phyloP scores from a whole-genome alignment of 306 rosid genomes.

The Amphicarpaea edgeworthii region DNA sequence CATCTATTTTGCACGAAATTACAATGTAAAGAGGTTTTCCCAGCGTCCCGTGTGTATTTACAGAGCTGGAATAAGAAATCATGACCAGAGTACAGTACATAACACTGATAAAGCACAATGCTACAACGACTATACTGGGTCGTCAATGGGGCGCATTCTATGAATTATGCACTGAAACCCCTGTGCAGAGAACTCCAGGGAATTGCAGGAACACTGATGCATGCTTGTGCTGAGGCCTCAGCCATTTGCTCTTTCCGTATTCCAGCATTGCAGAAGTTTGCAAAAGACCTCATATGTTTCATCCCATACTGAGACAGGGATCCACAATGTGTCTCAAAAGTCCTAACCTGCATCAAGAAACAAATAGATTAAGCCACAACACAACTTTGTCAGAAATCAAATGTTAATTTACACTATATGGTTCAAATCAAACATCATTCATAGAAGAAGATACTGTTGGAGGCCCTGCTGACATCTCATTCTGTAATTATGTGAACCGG shows the following conservation, averaged over 20 bases:
- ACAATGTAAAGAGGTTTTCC: constrained; percentile 12
- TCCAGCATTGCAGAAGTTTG: constrained; percentile 89
- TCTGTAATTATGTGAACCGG: constrained; percentile 21
- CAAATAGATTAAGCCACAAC: neutral
- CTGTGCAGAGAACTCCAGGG: constrained; percentile 80
- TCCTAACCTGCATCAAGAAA: constrained; percentile 75
- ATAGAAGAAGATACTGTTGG: constrained; percentile 18
- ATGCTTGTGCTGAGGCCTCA: constrained; percentile 87
- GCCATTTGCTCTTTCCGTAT: constrained; percentile 70
- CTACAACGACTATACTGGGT: constrained; percentile 16
- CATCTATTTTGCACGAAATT: constrained; percentile 29
- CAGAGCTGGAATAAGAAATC: constrained; percentile 29
- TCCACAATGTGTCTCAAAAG: constrained; percentile 85
- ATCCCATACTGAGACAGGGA: constrained; percentile 91
- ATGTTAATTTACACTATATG: neutral
- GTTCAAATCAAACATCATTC: neutral
- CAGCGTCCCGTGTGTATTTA: constrained; percentile 48
- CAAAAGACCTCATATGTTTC: constrained; percentile 94
- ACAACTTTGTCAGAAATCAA: constrained; percentile 26
- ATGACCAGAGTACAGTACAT: constrained; percentile 9
- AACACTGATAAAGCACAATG: neutral
- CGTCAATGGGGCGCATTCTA: constrained; percentile 19
- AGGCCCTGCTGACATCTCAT: constrained; percentile 1
- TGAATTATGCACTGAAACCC: constrained; percentile 74
- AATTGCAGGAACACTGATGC: constrained; percentile 63